phyloP scores from a whole-genome alignment of 2,329 filamentous ascomycete genomes.

The Diatrype stigma region DNA sequence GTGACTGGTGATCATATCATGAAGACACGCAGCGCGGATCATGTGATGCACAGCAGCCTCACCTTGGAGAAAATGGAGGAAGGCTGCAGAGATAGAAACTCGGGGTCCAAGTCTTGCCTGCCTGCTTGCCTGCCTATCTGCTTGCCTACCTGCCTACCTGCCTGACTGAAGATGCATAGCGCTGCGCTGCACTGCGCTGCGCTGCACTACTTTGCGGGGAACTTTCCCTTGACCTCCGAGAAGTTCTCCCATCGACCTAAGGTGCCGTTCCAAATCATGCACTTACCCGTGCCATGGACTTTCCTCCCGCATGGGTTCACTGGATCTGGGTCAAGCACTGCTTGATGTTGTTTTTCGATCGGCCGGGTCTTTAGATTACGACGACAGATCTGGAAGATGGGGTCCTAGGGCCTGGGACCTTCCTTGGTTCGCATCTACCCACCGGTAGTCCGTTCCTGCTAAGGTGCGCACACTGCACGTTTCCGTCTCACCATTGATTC shows the following conservation, averaged over 20 bases:
- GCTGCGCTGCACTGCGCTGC: no score
- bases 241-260: conserved; percentile 2
- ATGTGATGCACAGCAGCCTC: neutral
- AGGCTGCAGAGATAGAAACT: neutral
- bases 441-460: neutral
- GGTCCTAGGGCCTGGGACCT: neutral
- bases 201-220: neutral
- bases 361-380: neutral
- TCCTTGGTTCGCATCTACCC: neutral
- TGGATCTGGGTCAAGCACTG: conserved; percentile 20
- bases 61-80: neutral
- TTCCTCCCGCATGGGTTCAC: conserved; percentile 14
- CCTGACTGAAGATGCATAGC: no score
- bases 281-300: conserved; percentile 18
- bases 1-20: neutral
- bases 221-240: neutral
- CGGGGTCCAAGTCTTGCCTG: neutral
- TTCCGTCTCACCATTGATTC: neutral
- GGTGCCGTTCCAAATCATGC: conserved; percentile 20
- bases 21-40: neutral
- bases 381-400: neutral
- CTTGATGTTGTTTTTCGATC: conserved; percentile 15
- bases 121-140: no score
- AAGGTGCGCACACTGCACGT: neutral
- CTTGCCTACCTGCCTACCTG: no score